Conservation (phyloP, 2,329 filamentous ascomycete species). For the Fusarium decemcellulare region DNA sequence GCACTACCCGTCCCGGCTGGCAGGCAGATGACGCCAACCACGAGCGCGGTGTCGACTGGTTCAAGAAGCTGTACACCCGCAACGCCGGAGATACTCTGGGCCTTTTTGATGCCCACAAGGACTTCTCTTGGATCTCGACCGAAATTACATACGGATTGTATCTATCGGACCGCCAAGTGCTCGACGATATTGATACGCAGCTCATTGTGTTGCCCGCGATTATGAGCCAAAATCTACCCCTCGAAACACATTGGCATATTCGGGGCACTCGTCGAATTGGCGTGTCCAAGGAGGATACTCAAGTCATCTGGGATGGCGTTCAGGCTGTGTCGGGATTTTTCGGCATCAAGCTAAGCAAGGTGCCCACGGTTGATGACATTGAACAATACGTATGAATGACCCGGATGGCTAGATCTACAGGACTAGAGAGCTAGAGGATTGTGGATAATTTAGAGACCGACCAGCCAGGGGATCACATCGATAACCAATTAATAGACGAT, state of each 20-base stretch:
- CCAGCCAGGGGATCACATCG: no score
- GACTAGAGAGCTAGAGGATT: no score
- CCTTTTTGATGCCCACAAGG: slow-evolving; percentile 54
- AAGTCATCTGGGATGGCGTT: slow-evolving; percentile 46
- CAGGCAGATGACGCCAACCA: slow-evolving; percentile 69
- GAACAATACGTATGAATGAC: slow-evolving; percentile 41
- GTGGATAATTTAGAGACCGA: no score
- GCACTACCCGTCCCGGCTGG: slow-evolving; percentile 69
- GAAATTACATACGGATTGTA: slow-evolving; percentile 73
- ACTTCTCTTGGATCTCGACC: slow-evolving; percentile 64
- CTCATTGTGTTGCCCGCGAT: slow-evolving; percentile 68
- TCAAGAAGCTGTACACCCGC: slow-evolving; percentile 68
- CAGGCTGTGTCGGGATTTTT: slow-evolving; percentile 45
- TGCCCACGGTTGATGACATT: slow-evolving; percentile 49
- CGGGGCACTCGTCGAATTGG: slow-evolving; percentile 47
- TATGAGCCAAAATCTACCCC: slow-evolving; percentile 69
- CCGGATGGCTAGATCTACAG: slow-evolving; percentile 1
- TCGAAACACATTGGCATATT: slow-evolving; percentile 69
- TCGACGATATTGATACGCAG: slow-evolving; percentile 69
- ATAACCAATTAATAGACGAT: no score
- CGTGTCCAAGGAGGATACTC: slow-evolving; percentile 45
- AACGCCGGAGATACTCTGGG: slow-evolving; percentile 56
- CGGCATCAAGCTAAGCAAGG: slow-evolving; percentile 38
- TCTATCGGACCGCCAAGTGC: slow-evolving; percentile 67
- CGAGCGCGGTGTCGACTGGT: slow-evolving; percentile 68